Percentiles rank a stretch among this genome's conserved stretches.
Conservation (phyloP, 1,139 yeast species). For the Zygoascus sp. region DNA sequence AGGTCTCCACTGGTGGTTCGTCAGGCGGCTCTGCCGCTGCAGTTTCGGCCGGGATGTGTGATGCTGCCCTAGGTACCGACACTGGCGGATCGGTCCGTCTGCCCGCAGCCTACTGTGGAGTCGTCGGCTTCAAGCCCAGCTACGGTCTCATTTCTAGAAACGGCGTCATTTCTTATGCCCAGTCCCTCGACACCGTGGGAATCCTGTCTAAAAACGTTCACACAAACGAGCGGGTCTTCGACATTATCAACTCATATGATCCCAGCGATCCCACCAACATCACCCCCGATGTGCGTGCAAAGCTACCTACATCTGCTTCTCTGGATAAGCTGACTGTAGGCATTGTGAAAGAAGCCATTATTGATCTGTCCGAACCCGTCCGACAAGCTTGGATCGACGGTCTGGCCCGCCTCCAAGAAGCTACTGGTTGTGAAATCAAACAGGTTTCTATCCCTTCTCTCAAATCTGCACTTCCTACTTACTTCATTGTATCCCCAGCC, state of each 20-base stretch:
- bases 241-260: constrained; percentile 57
- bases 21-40: constrained; percentile 97
- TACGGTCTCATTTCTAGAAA: constrained; percentile 88
- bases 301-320: constrained; percentile 15
- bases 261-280: constrained; percentile 77
- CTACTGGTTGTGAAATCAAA: constrained; percentile 55
- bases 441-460: constrained; percentile 69
- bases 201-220: constrained; percentile 53
- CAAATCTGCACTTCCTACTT: constrained; percentile 67
- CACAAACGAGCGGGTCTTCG: constrained; percentile 47
- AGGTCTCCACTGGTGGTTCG: constrained; percentile 74
- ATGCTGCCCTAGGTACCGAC: constrained; percentile 80
- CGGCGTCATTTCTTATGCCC: constrained; percentile 93
- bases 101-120: constrained; percentile 85
- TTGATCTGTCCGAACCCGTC: constrained; percentile 50
- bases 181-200: constrained; percentile 92
- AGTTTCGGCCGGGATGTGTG: constrained; percentile 65
- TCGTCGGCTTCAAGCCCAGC: constrained; percentile 84
- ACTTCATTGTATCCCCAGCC: constrained; percentile 83
- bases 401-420: constrained; percentile 38
- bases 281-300: constrained; percentile 30
- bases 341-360: constrained; percentile 61
- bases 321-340: constrained; percentile 51
- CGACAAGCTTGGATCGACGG: constrained; percentile 45
- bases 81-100: constrained; percentile 95